These are phyloP conservation scores for Cucurbita pepo DNA, from an alignment of 306 rosid species.

Conservation along the genomic window DNA sequence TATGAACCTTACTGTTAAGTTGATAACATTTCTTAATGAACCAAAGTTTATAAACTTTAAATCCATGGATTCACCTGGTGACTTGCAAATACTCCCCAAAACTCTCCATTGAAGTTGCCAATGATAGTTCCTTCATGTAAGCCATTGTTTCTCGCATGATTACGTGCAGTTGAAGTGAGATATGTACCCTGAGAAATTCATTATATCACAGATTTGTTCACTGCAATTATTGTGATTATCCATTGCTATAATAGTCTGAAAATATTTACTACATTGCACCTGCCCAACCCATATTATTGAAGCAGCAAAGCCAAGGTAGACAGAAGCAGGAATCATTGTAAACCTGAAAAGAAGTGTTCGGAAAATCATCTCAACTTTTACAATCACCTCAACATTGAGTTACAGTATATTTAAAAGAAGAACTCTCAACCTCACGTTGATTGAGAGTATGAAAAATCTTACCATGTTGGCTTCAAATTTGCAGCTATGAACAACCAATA, in stretches of 20 bases:
- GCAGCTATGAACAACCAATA: slow-evolving; percentile 81
- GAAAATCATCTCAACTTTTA: background rate
- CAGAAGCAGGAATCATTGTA: slow-evolving; percentile 83
- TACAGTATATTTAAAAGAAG: background rate
- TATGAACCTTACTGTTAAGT: background rate
- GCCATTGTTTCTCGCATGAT: slow-evolving; percentile 44
- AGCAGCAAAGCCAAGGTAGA: slow-evolving; percentile 89
- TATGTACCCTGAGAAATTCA: slow-evolving; percentile 60
- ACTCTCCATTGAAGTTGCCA: slow-evolving; percentile 87
- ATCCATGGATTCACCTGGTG: slow-evolving; percentile 52
- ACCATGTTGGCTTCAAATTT: slow-evolving; percentile 79
- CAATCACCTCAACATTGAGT: background rate
- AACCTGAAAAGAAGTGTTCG: slow-evolving; percentile 36
- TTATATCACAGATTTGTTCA: slow-evolving; percentile 6
- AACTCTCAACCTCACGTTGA: too few species aligned
- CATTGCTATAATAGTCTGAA: background rate
- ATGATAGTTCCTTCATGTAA: slow-evolving; percentile 72
- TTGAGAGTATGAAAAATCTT: background rate
- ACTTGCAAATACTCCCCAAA: slow-evolving; percentile 69
- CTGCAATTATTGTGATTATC: background rate
- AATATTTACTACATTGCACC: slow-evolving; percentile 30
- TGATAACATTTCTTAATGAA: background rate
- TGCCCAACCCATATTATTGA: slow-evolving; percentile 96
- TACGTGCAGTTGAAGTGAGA: slow-evolving; percentile 72
- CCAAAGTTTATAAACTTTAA: background rate